These are phyloP conservation scores for Abrus pulchellus DNA, from an alignment of 306 rosid genomes.

Conservation along the genomic window DNA sequence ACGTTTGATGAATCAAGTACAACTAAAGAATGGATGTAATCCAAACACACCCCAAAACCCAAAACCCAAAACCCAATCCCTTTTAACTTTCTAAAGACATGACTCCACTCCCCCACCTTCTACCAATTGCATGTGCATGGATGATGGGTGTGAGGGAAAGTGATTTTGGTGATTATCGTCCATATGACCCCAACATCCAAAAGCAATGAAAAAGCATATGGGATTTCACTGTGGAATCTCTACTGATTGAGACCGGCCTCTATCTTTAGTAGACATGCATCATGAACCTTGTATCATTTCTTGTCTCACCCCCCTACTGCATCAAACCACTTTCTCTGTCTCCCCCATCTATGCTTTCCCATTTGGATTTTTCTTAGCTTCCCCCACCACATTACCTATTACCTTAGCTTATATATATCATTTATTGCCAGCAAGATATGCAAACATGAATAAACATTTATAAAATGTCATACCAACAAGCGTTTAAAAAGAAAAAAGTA, in stretches of 20 bases:
- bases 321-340: conserved; percentile 41
- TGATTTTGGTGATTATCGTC: conserved; percentile 60
- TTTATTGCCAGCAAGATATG: not conserved
- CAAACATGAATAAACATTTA: not conserved
- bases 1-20: conserved; percentile 9
- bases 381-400: conserved; percentile 8
- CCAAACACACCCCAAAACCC: conserved; percentile 1
- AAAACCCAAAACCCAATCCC: not conserved
- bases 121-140: conserved; percentile 78
- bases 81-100: conserved; percentile 56
- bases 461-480: not conserved
- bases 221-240: conserved; percentile 67
- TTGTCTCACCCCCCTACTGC: conserved; percentile 71
- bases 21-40: conserved; percentile 17
- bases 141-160: conserved; percentile 75
- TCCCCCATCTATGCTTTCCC: conserved; percentile 33
- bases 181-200: conserved; percentile 54
- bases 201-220: conserved; percentile 59
- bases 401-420: not conserved
- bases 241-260: conserved; percentile 70
- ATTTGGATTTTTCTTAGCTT: conserved; percentile 51
- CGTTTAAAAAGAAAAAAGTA: not conserved
- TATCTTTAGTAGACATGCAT: conserved; percentile 83
- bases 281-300: conserved; percentile 74
- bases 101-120: conserved; percentile 64